Percentiles rank a stretch among this genome's conserved stretches.
phyloP scores from a whole-genome alignment of 305 asterid genomes.

The Coffea humblotiana region DNA sequence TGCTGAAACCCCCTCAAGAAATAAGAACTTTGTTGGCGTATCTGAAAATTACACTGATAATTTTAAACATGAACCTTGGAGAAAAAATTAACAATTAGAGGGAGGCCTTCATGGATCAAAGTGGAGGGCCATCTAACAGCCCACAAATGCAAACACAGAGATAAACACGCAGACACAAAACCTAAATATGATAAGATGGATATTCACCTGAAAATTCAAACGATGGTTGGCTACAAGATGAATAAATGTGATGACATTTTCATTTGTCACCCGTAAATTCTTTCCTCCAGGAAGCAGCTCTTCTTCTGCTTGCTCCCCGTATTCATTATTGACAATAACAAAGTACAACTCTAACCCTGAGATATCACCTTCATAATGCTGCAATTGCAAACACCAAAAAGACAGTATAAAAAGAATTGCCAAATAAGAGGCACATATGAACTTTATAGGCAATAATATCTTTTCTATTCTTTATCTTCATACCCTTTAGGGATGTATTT shows the following conservation, averaged over 20 bases:
- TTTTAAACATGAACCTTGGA: slow-evolving; percentile 1
- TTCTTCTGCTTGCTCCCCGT: slow-evolving; percentile 96
- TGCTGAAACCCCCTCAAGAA: slow-evolving; percentile 93
- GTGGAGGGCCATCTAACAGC: background rate
- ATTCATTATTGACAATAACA: slow-evolving; percentile 84
- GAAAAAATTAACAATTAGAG: background rate
- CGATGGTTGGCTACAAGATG: slow-evolving; percentile 96
- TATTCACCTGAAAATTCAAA: slow-evolving; percentile 76
- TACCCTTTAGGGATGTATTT: too few species aligned
- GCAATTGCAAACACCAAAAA: slow-evolving; percentile 35
- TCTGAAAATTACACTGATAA: slow-evolving; percentile 27
- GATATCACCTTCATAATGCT: slow-evolving; percentile 77
- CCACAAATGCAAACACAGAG: background rate
- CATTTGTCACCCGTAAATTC: slow-evolving; percentile 75
- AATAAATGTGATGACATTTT: slow-evolving; percentile 88
- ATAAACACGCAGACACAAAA: background rate
- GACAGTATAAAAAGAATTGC: slow-evolving; percentile 14
- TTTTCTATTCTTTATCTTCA: background rate
- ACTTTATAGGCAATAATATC: background rate
- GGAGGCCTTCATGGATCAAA: background rate
- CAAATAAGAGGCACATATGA: background rate
- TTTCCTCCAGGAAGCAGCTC: slow-evolving; percentile 92
- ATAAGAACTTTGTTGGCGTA: slow-evolving; percentile 86
- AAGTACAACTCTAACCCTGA: slow-evolving; percentile 87
- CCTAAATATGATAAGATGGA: slow-evolving; percentile 1